Base-by-base conservation (phyloP, 345 rosid genomes). In the Syzygium aromaticum region DNA sequence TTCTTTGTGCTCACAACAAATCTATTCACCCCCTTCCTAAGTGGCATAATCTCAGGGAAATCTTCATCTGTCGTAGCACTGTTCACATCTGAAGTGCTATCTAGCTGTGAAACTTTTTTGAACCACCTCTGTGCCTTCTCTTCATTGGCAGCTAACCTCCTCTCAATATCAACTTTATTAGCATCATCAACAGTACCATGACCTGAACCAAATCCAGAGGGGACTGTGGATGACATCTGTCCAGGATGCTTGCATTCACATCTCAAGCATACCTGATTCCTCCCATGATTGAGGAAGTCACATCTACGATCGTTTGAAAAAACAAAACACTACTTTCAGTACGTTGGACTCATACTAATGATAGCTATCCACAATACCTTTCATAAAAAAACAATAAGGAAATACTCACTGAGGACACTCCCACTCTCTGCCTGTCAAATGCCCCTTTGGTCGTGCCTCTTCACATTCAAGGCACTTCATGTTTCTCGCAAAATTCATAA, bases 371-470 rank as follows among this genome's bases (percentile, higher is more conserved):
- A 73, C 80, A 73, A 38, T 33, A 89, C 40, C 63, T n/a, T 82
- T 8, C 21, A 52, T n/a, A 49, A 30, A 64, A 64, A 63, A 80
- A 67, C 83, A 59, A 52, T 25, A 28, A 84, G 87, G 84, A 87
- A 85, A 89, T 92, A 90, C 98, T 96, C 92, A 96, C 99, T 95
- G 97, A 46, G 99, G 99, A 90, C 99, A 98, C 87, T 94, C 98
- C 99, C 99, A 98, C 91, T 96, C 96, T 82, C 96, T 94, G 57
- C 99, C 97, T 85, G 93, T 93, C 91, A 95, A 92, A 92, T 92
- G 98, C 88, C 94, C 93, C 91, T 93, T 96, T 54, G 98, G 98
- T 64, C 99, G 94, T 51, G 92, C 94, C 92, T 95, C 96, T 86
- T 94, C 93, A 89, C 99, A 98, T 87, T 96, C 95, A 85, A 95